Base-by-base conservation (phyloP, 2,329 filamentous ascomycete species). In the Emericellopsis atlantica region DNA sequence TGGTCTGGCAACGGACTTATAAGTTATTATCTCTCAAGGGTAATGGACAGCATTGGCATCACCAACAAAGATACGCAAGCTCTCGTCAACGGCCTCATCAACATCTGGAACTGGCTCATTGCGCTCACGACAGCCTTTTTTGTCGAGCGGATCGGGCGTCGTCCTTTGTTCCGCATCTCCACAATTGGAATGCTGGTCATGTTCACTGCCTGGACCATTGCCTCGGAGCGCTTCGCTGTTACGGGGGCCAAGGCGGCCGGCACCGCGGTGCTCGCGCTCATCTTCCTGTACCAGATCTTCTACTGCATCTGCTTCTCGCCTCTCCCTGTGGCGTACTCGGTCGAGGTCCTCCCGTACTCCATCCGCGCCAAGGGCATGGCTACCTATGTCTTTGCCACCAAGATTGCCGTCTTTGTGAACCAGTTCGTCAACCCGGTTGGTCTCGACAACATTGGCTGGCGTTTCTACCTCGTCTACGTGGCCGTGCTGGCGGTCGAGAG, bases 401-500 rank as follows among this genome's bases (percentile, higher is more conserved):
- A 56, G n/a, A 44, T 37, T 3, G 52, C 50, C 14, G 52, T 57
- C 0, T 55, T 58, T 32, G 49, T 56, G 4, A 56, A 58, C 33
- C 51, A 58, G 32, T 55, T 51, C 4, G 70, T 78, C 14, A 68
- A 69, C 24, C 74, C 74, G 0, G 67, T 70, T 40, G 74, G 66
- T 0, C 52, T 78, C 0, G 63, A 60, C 0, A 51, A 62, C 2
- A 65, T 76, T 22, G 60, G 61, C 0, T 76, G 70, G 62, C 67
- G 60, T 47, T 77, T 70, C 45, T 78, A 76, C 54, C 70, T 77
- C 44, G 61, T 78, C 14, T 78, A 76, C 42, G 69, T 71, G 34
- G 64, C 60, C 8, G 60, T 64, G 1, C 42, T 69, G 2, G 56
- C 60, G 0, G 64, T 66, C 0, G 65, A 78, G 42, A 71, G 60